Evolutionary conservation across 2,329 filamentous ascomycete species (phyloP), one percentile per base, ranked within the genome.

Genomic region (Hymenoscyphus albidus): DNA sequence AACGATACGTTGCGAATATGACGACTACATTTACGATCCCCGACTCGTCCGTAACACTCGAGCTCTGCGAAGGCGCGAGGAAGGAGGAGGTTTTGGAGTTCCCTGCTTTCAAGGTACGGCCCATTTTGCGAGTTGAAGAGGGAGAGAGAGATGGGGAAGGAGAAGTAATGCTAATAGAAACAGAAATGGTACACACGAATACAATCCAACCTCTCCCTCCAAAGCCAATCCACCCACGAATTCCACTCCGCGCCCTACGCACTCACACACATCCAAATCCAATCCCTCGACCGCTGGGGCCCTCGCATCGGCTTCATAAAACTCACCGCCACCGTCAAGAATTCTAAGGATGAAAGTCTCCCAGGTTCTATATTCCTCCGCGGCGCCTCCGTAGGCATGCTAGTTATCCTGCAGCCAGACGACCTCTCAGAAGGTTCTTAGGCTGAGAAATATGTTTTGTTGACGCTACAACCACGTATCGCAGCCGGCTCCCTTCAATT

Each of bases 371-470:
- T 85, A 0, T 83, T 88, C 65, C 78, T 88, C 1, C 81, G 86
- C 44, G 86, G 86, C 0, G 81, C 84, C n/a, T 83, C 81, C 70
- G 85, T 88, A 55, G 85, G 80, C 31, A 84, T 88, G 81, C 79
- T 88, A 9, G 79, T 75, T 5, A 56, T 75, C 2, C 68, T 76
- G 2, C 70, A 72, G 7, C 84, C 84, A 0, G 81, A 85, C 59
- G 83, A 86, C 70, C 1, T 59, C 5, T 27, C 72, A 5, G 62
- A 68, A 16, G 73, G 70, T 1, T 76, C 72, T 0, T 73, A 79
- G 14, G 68, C 70, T 7, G 83, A 87, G 75, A 80, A 83, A 62
- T 82, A 85, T 72, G 85, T 82, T 7, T 75, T 88, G 1, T 73
- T 88, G 61, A 88, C 85, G 0, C 80, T 87, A 35, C 85, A 88